phyloP scores from a whole-genome alignment of 345 rosid species.

The Rubroshorea leprosula region DNA sequence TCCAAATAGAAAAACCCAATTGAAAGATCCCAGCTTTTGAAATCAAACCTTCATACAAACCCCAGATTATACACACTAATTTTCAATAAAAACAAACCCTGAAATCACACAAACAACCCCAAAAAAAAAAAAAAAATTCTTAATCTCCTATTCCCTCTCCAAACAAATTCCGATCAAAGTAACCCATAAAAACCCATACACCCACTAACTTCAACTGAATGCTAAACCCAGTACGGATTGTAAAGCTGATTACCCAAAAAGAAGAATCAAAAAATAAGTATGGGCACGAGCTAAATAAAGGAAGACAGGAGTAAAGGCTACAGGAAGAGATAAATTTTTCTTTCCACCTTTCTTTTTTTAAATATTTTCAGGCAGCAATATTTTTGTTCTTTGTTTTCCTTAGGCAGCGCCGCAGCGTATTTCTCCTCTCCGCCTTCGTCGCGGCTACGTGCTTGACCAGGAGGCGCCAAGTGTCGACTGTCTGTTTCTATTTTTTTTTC shows the following conservation, averaged over 20 bases:
- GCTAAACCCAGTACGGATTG: no score
- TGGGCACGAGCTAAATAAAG: not conserved
- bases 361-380: not conserved
- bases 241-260: no score
- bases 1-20: no score
- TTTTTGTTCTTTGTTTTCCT: not conserved
- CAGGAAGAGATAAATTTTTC: not conserved
- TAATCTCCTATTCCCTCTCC: not conserved
- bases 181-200: no score
- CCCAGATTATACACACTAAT: not conserved
- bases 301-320: not conserved
- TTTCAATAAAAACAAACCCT: not conserved
- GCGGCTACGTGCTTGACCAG: constrained; percentile 14
- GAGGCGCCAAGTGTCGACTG: constrained; percentile 43
- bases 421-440: constrained; percentile 19
- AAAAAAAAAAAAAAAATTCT: no score
- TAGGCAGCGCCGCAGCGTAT: not conserved
- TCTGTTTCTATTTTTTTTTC: constrained; percentile 4
- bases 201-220: no score
- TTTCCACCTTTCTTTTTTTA: not conserved
- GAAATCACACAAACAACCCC: not conserved
- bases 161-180: not conserved
- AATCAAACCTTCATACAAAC: not conserved
- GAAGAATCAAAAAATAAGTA: no score
- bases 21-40: not conserved